Evolutionary conservation across 2,329 filamentous ascomycete genomes (phyloP), one percentile per base, ranked within the genome.

Genomic region (Colletotrichum sidae): DNA sequence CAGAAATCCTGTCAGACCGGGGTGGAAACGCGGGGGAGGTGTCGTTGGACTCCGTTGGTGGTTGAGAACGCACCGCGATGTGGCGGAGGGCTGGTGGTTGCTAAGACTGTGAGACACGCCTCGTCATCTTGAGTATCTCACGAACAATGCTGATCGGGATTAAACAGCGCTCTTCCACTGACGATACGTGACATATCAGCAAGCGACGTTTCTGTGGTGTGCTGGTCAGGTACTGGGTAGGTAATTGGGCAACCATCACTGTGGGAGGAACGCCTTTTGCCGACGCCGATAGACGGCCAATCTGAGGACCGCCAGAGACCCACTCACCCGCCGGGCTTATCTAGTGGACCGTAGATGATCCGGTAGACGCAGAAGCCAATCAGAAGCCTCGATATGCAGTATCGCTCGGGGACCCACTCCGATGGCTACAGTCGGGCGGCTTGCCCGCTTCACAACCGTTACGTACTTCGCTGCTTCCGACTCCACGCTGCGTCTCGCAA

Each of bases 381-480:
- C 8, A 57, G 2, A 1, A 4, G 2, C 8, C 2, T 10, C 2
- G 34, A 55, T 52, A 61, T 35, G 46, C 8, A 8, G 34, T 17
- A 35, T 6, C 4, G 6, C 11, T 55, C 62, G 62, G 58, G 58
- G 62, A 65, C 62, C 62, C 62, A 65, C 62, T 62, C 62, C 62
- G 58, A 65, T 37, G 33, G 62, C 11, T 44, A 53, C 52, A n/a
- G 38, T 50, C n/a, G 44, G 46, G 42, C 45, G 7, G 41, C n/a
- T 35, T 62, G 57, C 38, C 35, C 51, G 34, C 15, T 6, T 42
- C 8, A 15, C 52, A 15, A 33, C 38, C 52, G 8, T 4, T 25
- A 25, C 3, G 25, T 25, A 25, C 7, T n/a, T 17, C 13, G 42
- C 9, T 2, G 3, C 12, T 34, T 38, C 15, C 11, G 15, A 6